phyloP scores from a whole-genome alignment of 2,329 filamentous ascomycete species.

The Periconia sp. region DNA sequence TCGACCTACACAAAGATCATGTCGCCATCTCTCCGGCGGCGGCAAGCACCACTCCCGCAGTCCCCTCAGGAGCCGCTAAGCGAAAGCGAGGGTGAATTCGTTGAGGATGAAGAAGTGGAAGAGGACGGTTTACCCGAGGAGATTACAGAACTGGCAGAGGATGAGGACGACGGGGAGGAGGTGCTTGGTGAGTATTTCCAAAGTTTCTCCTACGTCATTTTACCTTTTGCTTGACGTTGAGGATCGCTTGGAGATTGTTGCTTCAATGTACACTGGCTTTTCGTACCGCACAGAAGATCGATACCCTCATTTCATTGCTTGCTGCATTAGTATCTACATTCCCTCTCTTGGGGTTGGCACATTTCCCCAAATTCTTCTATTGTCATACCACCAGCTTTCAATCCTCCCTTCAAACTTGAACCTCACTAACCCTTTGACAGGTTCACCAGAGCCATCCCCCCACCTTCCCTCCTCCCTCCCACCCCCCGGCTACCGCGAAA shows the following conservation, averaged over 20 bases:
- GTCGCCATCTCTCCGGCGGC: constrained; percentile 2
- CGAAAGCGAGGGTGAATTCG: constrained; percentile 8
- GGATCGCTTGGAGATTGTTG: neutral
- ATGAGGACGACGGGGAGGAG: constrained; percentile 1
- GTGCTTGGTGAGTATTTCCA: constrained; percentile 2
- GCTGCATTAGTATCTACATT: no score
- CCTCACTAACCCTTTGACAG: no score
- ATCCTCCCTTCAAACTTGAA: no score
- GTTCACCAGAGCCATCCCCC: constrained; percentile 1
- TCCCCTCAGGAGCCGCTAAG: constrained; percentile 1
- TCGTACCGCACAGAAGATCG: no score
- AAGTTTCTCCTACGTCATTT: neutral
- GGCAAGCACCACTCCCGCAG: neutral
- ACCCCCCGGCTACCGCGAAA: constrained; percentile 71
- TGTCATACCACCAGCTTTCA: no score
- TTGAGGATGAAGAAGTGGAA: constrained; percentile 1
- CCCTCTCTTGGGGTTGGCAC: no score
- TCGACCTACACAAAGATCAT: neutral
- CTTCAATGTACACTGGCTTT: no score
- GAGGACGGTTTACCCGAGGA: neutral
- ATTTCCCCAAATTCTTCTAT: no score
- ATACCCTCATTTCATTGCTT: no score
- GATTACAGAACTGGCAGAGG: neutral
- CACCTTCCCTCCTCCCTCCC: constrained; percentile 26
- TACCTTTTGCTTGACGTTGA: neutral